Percentiles rank a stretch among this genome's conserved stretches.
Conservation (phyloP, 2,329 filamentous ascomycete species). For the Fusarium anguioides region DNA sequence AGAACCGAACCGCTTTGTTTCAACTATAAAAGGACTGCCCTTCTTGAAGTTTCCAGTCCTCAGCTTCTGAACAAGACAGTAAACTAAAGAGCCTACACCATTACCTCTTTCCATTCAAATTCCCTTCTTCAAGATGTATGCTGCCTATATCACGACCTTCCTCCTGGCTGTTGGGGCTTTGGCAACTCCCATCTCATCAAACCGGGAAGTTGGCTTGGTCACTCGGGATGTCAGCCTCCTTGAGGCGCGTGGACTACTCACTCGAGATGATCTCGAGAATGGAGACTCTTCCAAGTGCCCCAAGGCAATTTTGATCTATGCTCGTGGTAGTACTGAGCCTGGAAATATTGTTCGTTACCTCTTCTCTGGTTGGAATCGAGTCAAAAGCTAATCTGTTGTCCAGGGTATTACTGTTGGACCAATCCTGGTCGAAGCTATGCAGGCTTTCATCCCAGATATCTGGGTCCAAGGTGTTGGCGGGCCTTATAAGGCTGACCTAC, state of each 20-base stretch:
- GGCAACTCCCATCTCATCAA: not conserved
- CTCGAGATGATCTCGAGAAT: conserved; percentile 6
- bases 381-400: rapidly evolving
- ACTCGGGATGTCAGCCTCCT: not conserved
- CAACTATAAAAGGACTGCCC: too few relatives aligned
- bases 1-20: not conserved
- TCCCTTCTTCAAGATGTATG: not conserved
- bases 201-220: rapidly evolving
- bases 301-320: conserved; percentile 8
- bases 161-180: not conserved
- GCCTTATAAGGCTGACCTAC: not conserved
- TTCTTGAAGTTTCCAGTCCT: too few relatives aligned
- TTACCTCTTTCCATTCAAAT: rapidly evolving
- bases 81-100: not conserved
- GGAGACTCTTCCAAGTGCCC: not conserved
- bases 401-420: not conserved
- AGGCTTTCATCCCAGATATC: not conserved
- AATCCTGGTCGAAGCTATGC: not conserved
- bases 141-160: not conserved
- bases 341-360: not conserved
- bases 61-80: too few relatives aligned
- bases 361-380: rapidly evolving
- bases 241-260: not conserved
- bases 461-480: conserved; percentile 17
- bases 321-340: not conserved